Conservation (phyloP, 139 green algal species). For the Coelastrella sp. region DNA sequence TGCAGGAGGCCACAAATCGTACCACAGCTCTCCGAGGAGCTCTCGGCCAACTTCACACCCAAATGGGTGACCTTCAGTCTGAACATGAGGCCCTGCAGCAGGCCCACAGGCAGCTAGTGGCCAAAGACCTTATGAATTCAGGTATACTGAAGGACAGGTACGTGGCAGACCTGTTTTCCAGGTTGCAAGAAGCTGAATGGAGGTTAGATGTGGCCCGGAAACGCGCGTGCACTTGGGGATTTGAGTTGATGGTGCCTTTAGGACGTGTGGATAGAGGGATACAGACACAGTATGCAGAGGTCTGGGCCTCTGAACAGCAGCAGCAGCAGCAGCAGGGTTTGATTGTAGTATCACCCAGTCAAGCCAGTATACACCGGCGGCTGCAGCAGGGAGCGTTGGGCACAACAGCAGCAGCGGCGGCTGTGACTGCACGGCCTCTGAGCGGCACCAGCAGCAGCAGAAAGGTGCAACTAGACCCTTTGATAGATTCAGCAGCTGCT, state of each 20-base stretch:
- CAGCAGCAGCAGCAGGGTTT: conserved; percentile 10
- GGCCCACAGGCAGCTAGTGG: conserved; percentile 21
- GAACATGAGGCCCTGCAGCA: conserved; percentile 38
- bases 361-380: background rate
- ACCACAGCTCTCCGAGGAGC: conserved; percentile 29
- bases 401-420: conserved; percentile 19
- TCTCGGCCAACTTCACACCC: background rate
- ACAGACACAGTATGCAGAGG: conserved; percentile 43
- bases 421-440: background rate
- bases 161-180: conserved; percentile 43
- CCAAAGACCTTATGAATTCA: conserved; percentile 36
- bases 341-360: background rate
- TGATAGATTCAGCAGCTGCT: background rate
- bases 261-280: conserved; percentile 39
- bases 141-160: conserved; percentile 48
- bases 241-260: conserved; percentile 34
- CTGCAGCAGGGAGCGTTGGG: background rate
- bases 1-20: conserved; percentile 26
- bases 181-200: conserved; percentile 43
- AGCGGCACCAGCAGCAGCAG: conserved; percentile 32
- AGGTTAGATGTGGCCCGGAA: conserved; percentile 19
- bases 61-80: conserved; percentile 16
- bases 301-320: conserved; percentile 33
- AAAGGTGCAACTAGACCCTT: background rate
- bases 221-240: conserved; percentile 37